phyloP scores from a whole-genome alignment of 495 filamentous ascomycete genomes.

The Trichoderma virens region DNA sequence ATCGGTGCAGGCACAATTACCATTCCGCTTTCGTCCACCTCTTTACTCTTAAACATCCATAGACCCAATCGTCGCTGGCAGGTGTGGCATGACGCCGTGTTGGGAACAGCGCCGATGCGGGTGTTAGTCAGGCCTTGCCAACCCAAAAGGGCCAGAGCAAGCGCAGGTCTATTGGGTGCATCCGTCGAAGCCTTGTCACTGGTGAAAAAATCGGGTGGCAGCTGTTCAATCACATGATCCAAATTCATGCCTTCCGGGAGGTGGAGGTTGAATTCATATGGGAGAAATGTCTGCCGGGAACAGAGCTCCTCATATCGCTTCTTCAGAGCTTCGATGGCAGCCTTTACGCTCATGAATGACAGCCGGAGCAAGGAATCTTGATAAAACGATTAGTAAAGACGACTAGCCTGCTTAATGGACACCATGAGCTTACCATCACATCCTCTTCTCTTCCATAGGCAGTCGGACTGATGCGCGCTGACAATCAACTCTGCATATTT shows the following conservation, averaged over 20 bases:
- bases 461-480: slow-evolving; percentile 71
- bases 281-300: slow-evolving; percentile 38
- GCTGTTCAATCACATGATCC: slow-evolving; percentile 39
- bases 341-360: slow-evolving; percentile 47
- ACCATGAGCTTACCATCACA: slow-evolving; percentile 59
- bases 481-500: slow-evolving; percentile 65
- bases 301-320: slow-evolving; percentile 53
- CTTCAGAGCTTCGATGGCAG: slow-evolving; percentile 47
- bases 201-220: slow-evolving; percentile 40
- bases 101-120: slow-evolving; percentile 47
- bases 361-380: slow-evolving; percentile 38
- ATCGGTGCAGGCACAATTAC: slow-evolving; percentile 50
- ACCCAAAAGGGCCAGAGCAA: slow-evolving; percentile 73
- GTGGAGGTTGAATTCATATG: slow-evolving; percentile 45
- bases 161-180: slow-evolving; percentile 53
- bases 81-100: slow-evolving; percentile 66
- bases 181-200: slow-evolving; percentile 16
- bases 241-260: slow-evolving; percentile 38
- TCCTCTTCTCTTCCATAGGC: slow-evolving; percentile 76
- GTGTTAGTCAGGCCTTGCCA: slow-evolving; percentile 69
- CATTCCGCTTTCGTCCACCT: slow-evolving; percentile 38
- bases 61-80: slow-evolving; percentile 87
- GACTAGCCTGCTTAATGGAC: slow-evolving; percentile 33
- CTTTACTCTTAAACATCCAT: slow-evolving; percentile 78
- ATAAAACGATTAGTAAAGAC: slow-evolving; percentile 33